A percentile compares a stretch with the other conserved stretches of the same genome.
These are phyloP conservation scores for Thelonectria blattea DNA, from an alignment of 2,329 filamentous ascomycete species.

Conservation along the genomic window DNA sequence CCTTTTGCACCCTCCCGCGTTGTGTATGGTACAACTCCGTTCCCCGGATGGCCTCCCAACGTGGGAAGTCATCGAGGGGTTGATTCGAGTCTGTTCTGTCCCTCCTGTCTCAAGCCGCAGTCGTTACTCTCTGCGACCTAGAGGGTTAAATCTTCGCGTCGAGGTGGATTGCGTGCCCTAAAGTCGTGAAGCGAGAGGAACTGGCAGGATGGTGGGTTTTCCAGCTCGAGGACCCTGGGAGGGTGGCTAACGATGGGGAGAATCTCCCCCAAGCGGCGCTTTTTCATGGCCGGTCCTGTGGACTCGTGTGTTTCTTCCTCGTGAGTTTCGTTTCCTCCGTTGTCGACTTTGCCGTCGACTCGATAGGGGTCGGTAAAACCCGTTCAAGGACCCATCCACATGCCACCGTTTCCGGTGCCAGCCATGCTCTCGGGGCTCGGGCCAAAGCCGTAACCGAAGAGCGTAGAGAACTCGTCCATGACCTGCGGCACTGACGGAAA, in stretches of 20 bases:
- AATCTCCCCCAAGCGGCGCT: not conserved
- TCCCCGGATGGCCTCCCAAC: not conserved
- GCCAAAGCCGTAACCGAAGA: slow-evolving; percentile 42
- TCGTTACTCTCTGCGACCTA: too few relatives aligned
- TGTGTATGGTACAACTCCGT: slow-evolving; percentile 10
- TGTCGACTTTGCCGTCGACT: slow-evolving; percentile 9
- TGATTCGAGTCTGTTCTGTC: not conserved
- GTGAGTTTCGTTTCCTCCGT: slow-evolving; percentile 8
- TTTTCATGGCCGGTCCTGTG: not conserved
- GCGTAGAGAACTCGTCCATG: slow-evolving; percentile 45
- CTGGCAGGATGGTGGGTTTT: not conserved
- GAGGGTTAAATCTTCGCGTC: not conserved
- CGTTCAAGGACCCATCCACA: slow-evolving; percentile 40
- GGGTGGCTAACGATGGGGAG: not conserved
- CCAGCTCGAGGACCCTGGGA: not conserved
- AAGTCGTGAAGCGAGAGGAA: not conserved
- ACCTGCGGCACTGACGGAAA: slow-evolving; percentile 48
- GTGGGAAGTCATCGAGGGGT: not conserved
- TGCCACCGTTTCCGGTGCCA: slow-evolving; percentile 32
- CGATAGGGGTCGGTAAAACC: not conserved
- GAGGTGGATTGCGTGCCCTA: too few relatives aligned
- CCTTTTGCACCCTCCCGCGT: not conserved
- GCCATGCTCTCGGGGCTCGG: slow-evolving; percentile 40
- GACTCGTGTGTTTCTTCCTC: not conserved
- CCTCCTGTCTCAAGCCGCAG: too few relatives aligned